Percentiles rank a stretch among this genome's conserved stretches.
Conservation (phyloP, 345 rosid species). For the Noccaea bulbosa region DNA sequence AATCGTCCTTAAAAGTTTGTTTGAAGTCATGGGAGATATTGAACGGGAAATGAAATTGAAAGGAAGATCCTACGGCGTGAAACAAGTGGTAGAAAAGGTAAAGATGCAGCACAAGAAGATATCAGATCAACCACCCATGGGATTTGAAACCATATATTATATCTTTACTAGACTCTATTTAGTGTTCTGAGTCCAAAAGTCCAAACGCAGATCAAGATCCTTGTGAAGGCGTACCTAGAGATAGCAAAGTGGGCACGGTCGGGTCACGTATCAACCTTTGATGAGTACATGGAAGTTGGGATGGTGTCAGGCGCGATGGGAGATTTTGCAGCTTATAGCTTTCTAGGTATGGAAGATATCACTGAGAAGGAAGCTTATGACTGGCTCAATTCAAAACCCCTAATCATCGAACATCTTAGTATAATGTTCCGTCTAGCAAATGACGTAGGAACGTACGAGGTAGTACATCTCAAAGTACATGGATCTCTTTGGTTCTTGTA, state of each 20-base stretch:
- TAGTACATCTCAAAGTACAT: not conserved
- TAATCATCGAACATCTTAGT: not conserved
- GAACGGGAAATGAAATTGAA: not conserved
- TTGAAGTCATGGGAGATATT: not conserved
- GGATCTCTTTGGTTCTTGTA: not conserved
- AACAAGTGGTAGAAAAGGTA: conserved; percentile 14
- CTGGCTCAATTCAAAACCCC: not conserved
- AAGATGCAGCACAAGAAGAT: not conserved
- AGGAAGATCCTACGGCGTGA: conserved; percentile 10
- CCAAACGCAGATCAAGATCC: conserved; percentile 1
- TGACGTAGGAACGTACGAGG: conserved; percentile 24
- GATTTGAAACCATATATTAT: not conserved
- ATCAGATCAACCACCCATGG: too few relatives aligned
- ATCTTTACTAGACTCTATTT: not conserved
- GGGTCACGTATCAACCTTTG: conserved; percentile 19
- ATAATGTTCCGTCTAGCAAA: not conserved
- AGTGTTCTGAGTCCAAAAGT: not conserved
- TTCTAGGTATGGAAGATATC: conserved; percentile 19
- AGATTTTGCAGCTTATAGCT: not conserved
- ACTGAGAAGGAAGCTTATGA: not conserved
- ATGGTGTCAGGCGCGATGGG: not conserved
- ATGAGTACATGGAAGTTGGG: conserved; percentile 34
- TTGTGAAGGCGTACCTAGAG: not conserved
- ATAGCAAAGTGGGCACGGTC: conserved; percentile 26
- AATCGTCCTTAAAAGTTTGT: not conserved